A percentile compares a stretch with the other conserved stretches of the same genome.
Evolutionary conservation across 345 rosid genomes (phyloP).

Genomic region (Bruguiera parviflora): DNA sequence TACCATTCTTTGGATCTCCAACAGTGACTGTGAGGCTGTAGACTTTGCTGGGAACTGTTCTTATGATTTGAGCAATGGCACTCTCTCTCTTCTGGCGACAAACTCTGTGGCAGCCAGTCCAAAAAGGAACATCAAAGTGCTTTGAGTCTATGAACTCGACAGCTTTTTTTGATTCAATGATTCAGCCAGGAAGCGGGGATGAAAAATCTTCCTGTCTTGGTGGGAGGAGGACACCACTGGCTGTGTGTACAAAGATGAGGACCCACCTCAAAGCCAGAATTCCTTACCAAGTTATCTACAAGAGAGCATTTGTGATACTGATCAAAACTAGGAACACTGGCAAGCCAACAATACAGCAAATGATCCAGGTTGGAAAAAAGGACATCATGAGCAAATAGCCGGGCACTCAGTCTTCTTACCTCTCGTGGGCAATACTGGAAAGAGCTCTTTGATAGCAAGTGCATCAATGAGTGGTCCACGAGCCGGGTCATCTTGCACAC

Average conservation of each 20-base stretch:
- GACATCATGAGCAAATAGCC: not conserved
- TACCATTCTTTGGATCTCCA: slow-evolving; percentile 82
- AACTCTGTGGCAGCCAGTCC: slow-evolving; percentile 80
- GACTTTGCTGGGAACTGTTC: slow-evolving; percentile 55
- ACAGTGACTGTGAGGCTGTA: slow-evolving; percentile 54
- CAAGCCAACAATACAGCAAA: too few relatives aligned
- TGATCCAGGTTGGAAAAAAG: too few relatives aligned
- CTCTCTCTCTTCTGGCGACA: slow-evolving; percentile 86
- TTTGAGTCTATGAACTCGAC: slow-evolving; percentile 77
- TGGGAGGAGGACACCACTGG: slow-evolving; percentile 84
- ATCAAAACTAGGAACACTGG: too few relatives aligned
- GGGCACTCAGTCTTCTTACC: slow-evolving; percentile 26
- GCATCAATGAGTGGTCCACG: slow-evolving; percentile 96
- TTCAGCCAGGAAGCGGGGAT: slow-evolving; percentile 96
- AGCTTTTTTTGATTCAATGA: slow-evolving; percentile 87
- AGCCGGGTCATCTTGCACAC: slow-evolving; percentile 92
- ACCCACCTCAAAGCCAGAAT: slow-evolving; percentile 86
- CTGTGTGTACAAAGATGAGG: slow-evolving; percentile 71
- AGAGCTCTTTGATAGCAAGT: slow-evolving; percentile 83
- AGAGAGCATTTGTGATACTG: not conserved
- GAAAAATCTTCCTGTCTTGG: slow-evolving; percentile 75
- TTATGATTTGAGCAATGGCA: slow-evolving; percentile 80
- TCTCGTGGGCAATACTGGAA: slow-evolving; percentile 53
- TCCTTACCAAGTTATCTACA: slow-evolving; percentile 76
- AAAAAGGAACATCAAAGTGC: slow-evolving; percentile 69